Base-by-base conservation (phyloP, 371 early-diverging fungal genomes). In the Fennellomyces sp. region DNA sequence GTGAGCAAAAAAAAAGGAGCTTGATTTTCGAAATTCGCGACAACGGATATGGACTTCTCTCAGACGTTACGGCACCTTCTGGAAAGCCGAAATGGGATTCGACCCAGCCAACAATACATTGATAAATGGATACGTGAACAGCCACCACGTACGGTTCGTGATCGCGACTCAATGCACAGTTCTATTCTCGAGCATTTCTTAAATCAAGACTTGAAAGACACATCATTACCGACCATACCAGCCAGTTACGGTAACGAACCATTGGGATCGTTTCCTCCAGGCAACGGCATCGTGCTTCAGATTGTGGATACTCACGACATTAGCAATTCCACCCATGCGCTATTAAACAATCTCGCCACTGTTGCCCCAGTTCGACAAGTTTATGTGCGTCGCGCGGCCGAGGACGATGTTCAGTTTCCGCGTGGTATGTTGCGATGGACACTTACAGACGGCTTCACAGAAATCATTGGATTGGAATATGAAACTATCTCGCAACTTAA, bases 381-480 rank as follows among this genome's bases (percentile, higher is more conserved):
- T 0, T 75, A 75, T 58, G 56, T 57, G 8, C 60, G 59, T 15
- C 64, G 65, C 49, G 53, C 41, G 11, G 42, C 41, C 0, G 58
- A 56, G 1, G 68, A 59, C 2, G 68, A 69, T 2, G 36, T 66
- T 1, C 52, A 53, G 10, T 64, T 77, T 28, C 61, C 71, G 8
- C 50, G 77, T 31, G 78, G 78, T 3, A 73, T 60, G 29, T 27
- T 80, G 25, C 61, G 65, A 2, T 70, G 75, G 73, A 66, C 60
- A 0, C 28, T 80, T 17, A 68, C 76, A 0, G 81, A 80, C 36
- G 81, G 81, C 10, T 41, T 42, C 6, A 52, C 35, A 3, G 61
- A 69, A 19, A 61, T 80, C 13, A 57, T 67, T 3, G 81, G 70
- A 13, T 59, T 71, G 26, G 81, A 80, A 56, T 42, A 66, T 0